Percentiles rank a stretch among this genome's conserved stretches.
Conservation (phyloP, 257 asterid species). For the Scutellaria barbata region DNA sequence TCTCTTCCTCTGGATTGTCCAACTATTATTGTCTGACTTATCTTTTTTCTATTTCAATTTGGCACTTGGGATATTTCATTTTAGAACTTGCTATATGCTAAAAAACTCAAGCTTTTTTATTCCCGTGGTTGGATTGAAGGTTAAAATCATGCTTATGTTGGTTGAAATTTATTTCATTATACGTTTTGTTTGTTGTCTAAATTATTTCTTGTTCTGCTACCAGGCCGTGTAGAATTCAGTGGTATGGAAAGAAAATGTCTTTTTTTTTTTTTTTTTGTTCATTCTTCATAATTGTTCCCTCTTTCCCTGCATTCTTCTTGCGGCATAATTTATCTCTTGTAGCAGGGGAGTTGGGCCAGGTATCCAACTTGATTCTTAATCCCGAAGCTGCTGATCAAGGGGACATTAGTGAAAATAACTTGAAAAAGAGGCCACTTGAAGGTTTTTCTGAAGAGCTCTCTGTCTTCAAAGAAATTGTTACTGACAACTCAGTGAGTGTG, state of each 20-base stretch:
- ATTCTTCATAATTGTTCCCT: constrained; percentile 12
- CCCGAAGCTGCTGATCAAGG: constrained; percentile 52
- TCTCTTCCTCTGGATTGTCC: constrained; percentile 9
- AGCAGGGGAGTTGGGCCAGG: constrained; percentile 68
- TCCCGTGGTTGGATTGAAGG: constrained; percentile 8
- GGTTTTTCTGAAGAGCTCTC: constrained; percentile 76
- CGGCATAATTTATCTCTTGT: constrained; percentile 31
- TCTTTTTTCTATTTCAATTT: constrained; percentile 17
- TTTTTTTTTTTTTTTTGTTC: constrained; percentile 6
- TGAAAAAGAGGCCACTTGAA: constrained; percentile 51
- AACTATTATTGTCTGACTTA: neutral
- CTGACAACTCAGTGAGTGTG: constrained; percentile 58
- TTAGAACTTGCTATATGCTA: neutral
- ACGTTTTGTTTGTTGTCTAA: neutral
- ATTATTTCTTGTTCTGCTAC: constrained; percentile 11
- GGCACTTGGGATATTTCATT: constrained; percentile 23
- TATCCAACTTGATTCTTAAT: constrained; percentile 60
- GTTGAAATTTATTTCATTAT: constrained; percentile 7
- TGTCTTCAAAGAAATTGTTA: constrained; percentile 61
- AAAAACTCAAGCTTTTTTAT: constrained; percentile 18
- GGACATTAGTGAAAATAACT: constrained; percentile 41
- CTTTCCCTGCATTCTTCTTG: constrained; percentile 25
- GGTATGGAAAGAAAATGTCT: constrained; percentile 16
- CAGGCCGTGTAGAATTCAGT: neutral
- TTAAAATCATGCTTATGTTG: constrained; percentile 13